Evolutionary conservation across 768 basidiomycete species (phyloP).

Genomic region (Termitomyces bulborhizus): DNA sequence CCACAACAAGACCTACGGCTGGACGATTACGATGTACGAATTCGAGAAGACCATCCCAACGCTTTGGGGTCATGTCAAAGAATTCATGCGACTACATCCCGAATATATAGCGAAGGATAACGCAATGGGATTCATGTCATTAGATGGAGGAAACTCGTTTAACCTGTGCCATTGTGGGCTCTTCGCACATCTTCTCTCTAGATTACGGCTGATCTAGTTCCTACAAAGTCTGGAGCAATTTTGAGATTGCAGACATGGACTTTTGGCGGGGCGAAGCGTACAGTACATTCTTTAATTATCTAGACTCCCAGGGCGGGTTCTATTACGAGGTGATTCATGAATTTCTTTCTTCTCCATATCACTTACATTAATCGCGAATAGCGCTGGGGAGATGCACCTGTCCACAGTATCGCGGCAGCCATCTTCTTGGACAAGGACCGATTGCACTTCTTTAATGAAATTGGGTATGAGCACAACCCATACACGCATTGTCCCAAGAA

Average conservation of each 20-base stretch:
- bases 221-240: constrained; percentile 55
- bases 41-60: constrained; percentile 74
- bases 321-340: constrained; percentile 54
- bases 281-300: constrained; percentile 55
- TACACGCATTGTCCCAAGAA: constrained; percentile 65
- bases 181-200: constrained; percentile 24
- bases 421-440: constrained; percentile 66
- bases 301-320: constrained; percentile 60
- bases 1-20: constrained; percentile 67
- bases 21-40: constrained; percentile 73
- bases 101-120: constrained; percentile 53
- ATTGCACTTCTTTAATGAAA: constrained; percentile 77
- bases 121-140: constrained; percentile 58
- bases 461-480: constrained; percentile 77
- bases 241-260: constrained; percentile 67
- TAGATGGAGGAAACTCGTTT: constrained; percentile 31
- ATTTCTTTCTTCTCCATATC: constrained; percentile 28
- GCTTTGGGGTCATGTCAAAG: constrained; percentile 67
- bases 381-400: constrained; percentile 85
- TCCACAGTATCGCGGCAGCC: constrained; percentile 77
- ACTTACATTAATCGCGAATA: constrained; percentile 33
- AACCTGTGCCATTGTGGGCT: constrained; percentile 74
- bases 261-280: constrained; percentile 66
- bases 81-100: constrained; percentile 52
- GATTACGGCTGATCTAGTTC: background rate